Percentiles rank a stretch among this genome's conserved stretches.
Evolutionary conservation across 2,329 filamentous ascomycete genomes (phyloP).

Genomic region (Pseudopyricularia cyperi): DNA sequence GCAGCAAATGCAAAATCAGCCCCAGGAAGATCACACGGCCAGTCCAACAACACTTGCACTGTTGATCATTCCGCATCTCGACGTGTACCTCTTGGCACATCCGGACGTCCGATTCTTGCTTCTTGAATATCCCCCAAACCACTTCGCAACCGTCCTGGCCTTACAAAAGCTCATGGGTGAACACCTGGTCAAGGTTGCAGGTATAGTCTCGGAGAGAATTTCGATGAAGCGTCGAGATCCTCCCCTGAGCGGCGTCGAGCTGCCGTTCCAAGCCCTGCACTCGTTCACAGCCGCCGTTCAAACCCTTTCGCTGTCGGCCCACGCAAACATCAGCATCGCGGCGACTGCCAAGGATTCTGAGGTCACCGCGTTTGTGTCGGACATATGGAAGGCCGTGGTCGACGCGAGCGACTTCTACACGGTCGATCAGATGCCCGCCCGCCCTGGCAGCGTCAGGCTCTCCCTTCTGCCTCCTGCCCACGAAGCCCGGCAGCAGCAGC

Average conservation of each 20-base stretch:
- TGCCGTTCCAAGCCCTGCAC: neutral
- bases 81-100: slow-evolving; percentile 43
- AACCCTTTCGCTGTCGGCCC: slow-evolving; percentile 24
- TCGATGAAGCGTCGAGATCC: neutral
- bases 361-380: slow-evolving; percentile 37
- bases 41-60: slow-evolving; percentile 42
- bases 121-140: slow-evolving; percentile 43
- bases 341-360: slow-evolving; percentile 40
- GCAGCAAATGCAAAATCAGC: slow-evolving; percentile 40
- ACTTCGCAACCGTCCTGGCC: slow-evolving; percentile 42
- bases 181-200: slow-evolving; percentile 44
- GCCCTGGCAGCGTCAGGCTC: neutral
- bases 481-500: neutral
- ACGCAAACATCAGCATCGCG: slow-evolving; percentile 44
- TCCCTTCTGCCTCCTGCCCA: neutral
- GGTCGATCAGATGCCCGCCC: slow-evolving; percentile 18
- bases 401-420: slow-evolving; percentile 32
- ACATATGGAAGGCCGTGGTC: slow-evolving; percentile 35
- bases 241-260: neutral
- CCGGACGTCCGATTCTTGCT: slow-evolving; percentile 40
- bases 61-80: slow-evolving; percentile 46
- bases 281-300: slow-evolving; percentile 10
- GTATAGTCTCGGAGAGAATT: slow-evolving; percentile 26
- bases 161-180: slow-evolving; percentile 43
- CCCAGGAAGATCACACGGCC: slow-evolving; percentile 38